Base-by-base conservation (phyloP, 345 rosid species). In the Salix viminalis region DNA sequence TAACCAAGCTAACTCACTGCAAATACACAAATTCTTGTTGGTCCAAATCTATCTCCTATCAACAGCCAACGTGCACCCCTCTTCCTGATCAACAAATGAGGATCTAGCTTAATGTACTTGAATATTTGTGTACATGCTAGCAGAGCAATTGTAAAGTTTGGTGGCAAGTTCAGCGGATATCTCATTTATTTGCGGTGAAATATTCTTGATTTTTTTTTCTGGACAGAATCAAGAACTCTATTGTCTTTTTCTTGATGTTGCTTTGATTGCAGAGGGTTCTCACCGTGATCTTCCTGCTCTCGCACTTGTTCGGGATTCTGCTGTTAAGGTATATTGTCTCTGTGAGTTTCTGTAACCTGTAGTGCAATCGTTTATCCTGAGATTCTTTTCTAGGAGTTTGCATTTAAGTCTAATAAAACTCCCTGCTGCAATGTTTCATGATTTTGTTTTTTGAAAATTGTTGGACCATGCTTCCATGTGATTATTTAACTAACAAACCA, bases 231-330 rank as follows among this genome's bases (percentile, higher is more conserved):
- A 34, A 54, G 24, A 72, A 41, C 34, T 81, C 41, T 5, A 67
- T 7, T 72, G 30, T 65, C 46, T 70, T 2, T 2, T 48, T 80
- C 60, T 61, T 72, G 24, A 21, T 76, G 6, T 24, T 81, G 6
- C 26, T 77, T 4, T 77, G 7, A 77, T 82, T 83, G 81, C 76
- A 91, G 99, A 95, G 91, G 91, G 94, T 75, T 93, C 96, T 79
- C 97, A 91, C 79, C 94, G 94, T 75, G 93, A 90, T 75, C 91
- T 93, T 18, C 97, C 96, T 69, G 77, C 98, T n/a, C 91, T 91
- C 44, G 85, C 86, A 16, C 83, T 96, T 62, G 89, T 90, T 76
- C 91, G 94, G 19, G 91, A 89, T 81, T 89, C 92, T 75, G 86
- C 99, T 21, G 75, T 82, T 75, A 86, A 89, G 93, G 98, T 96